Evolutionary conservation across 768 basidiomycete species (phyloP).

Genomic region (Fistulinella prunicolor): DNA sequence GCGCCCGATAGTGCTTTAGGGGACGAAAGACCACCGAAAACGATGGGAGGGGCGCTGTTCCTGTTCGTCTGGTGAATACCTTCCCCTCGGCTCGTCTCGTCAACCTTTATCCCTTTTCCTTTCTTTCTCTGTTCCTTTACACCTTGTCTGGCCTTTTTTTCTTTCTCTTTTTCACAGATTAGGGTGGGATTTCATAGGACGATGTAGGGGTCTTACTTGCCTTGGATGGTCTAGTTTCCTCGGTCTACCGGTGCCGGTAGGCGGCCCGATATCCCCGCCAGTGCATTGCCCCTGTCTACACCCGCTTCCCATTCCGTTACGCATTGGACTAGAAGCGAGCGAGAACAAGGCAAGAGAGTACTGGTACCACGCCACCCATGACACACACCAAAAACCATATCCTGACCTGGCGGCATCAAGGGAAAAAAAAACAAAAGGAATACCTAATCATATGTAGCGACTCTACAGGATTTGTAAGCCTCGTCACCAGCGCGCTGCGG

Average conservation of each 20-base stretch:
- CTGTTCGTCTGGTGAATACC: background rate
- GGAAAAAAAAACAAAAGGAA: background rate
- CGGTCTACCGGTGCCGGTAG: background rate
- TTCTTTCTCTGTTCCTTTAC: background rate
- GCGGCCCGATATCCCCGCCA: conserved; percentile 1
- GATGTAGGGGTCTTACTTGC: background rate
- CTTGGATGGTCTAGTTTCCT: background rate
- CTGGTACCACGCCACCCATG: too few relatives aligned
- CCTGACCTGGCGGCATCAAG: too few relatives aligned
- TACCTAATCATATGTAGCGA: too few relatives aligned
- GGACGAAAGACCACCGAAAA: too few relatives aligned
- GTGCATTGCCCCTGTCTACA: background rate
- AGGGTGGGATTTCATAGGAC: background rate
- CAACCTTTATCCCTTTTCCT: background rate
- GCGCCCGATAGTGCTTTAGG: too few relatives aligned
- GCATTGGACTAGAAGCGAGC: background rate
- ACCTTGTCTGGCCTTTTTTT: background rate
- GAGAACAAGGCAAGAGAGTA: background rate
- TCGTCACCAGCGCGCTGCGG: background rate
- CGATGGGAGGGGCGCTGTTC: background rate
- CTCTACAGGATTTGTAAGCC: background rate
- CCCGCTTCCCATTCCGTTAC: background rate
- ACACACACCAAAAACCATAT: background rate
- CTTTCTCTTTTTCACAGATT: background rate
- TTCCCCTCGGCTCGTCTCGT: background rate